Evolutionary conservation across 2,329 filamentous ascomycete genomes (phyloP), one percentile per base, ranked within the genome.

Genomic region (Colletotrichum caudatum): DNA sequence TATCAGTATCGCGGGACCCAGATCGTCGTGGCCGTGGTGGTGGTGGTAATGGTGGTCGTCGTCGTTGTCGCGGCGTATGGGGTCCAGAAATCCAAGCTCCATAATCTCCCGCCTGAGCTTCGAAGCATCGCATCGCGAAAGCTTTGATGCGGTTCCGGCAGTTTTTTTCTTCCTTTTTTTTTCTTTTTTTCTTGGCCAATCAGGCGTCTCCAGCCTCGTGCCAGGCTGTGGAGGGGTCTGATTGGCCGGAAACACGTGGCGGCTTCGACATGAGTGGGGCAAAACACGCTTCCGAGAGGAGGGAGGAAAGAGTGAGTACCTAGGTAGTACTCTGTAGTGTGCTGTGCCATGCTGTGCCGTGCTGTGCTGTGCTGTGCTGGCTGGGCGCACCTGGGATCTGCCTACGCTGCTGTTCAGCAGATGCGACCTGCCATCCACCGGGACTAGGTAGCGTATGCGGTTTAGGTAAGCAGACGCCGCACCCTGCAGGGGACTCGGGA

Each of bases 161-260:
- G 41, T 20, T 44, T 44, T 44, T 9, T 12, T 53, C n/a, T 37
- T 44, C 5, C 3, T 3, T 41, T 46, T n/a, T n/a, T 18, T 62
- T 29, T 33, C 6, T 41, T 29, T 33, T 29, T 35, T 18, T 18
- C 12, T 11, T n/a, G 20, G 14, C 59, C 66, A 72, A 64, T 72
- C 69, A 72, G 59, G 54, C 69, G 54, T 9, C 23, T 20, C 2
- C 35, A 69, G 66, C 48, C 66, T 69, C 48, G 65, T n/a, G 16
- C 3, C 23, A 1, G 4, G 8, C 41, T 0, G n/a, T n/a, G 44
- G 18, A n/a, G 9, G 5, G 20, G 18, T 4, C 3, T 63, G 37
- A 63, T 71, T 71, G 69, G 69, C 3, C 6, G 5, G 3, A 16
- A 26, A 12, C 29, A 53, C 37, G 44, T 0, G 5, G 26, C 53